Conservation (phyloP, 176 grass and related monocot species). For the Zoysia pacifica region DNA sequence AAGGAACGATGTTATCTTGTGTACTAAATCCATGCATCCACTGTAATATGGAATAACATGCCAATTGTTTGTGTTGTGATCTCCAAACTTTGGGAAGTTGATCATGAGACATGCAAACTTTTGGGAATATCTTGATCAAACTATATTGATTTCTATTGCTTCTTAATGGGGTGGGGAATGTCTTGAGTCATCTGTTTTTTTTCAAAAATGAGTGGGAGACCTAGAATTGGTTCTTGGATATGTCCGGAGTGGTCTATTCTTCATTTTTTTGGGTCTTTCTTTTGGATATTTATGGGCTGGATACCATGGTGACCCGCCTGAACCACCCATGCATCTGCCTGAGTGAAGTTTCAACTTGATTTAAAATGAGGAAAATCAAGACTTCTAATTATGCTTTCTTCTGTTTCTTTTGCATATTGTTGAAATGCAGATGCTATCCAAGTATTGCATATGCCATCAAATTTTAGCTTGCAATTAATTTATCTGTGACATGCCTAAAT, state of each 20-base stretch:
- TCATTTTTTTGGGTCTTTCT: no score
- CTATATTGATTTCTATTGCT: background rate
- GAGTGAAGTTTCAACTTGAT: background rate
- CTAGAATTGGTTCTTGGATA: no score
- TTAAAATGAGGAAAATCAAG: background rate
- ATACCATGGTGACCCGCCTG: no score
- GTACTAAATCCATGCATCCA: background rate
- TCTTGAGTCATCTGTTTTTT: constrained; percentile 7
- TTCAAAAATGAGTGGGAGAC: no score
- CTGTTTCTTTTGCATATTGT: background rate
- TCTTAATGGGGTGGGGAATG: background rate
- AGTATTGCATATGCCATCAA: background rate
- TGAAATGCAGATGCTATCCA: background rate
- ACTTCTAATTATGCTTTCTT: constrained; percentile 4
- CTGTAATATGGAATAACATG: constrained; percentile 3
- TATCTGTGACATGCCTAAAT: constrained; percentile 20
- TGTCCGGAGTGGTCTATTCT: no score
- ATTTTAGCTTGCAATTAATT: background rate
- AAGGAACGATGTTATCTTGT: background rate
- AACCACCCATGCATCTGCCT: background rate
- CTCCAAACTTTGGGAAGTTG: background rate
- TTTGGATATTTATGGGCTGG: no score
- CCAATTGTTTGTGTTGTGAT: background rate
- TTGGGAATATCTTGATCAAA: background rate
- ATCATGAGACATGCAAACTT: background rate